Conservation (phyloP, 2,329 filamentous ascomycete genomes). For the Diaporthe sp. region DNA sequence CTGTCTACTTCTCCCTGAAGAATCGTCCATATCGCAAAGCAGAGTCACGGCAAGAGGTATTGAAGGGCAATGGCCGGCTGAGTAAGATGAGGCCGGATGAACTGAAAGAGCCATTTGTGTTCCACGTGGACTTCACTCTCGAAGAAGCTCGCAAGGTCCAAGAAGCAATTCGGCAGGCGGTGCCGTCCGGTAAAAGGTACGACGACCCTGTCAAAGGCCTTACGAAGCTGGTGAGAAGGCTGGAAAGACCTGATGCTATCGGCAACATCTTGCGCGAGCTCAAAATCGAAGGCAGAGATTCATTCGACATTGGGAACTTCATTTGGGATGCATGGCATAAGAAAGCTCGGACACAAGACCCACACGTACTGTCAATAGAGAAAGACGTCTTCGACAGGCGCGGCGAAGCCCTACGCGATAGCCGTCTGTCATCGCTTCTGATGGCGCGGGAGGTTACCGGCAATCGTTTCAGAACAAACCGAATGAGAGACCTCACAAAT, state of each 20-base stretch:
- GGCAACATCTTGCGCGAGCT: not conserved
- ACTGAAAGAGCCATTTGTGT: slow-evolving; percentile 39
- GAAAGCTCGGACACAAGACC: slow-evolving; percentile 41
- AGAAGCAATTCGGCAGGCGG: slow-evolving; percentile 19
- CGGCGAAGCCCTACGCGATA: slow-evolving; percentile 45
- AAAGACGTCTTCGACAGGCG: slow-evolving; percentile 47
- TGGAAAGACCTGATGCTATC: not conserved
- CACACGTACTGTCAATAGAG: slow-evolving; percentile 48
- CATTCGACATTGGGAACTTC: slow-evolving; percentile 52
- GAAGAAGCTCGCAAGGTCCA: slow-evolving; percentile 50
- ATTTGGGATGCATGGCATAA: slow-evolving; percentile 49
- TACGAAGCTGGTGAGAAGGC: slow-evolving; percentile 38
- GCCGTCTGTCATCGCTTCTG: slow-evolving; percentile 56
- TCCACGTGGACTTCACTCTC: slow-evolving; percentile 61
- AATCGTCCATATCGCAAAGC: slow-evolving; percentile 45
- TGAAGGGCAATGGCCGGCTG: slow-evolving; percentile 39
- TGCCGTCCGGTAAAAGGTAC: slow-evolving; percentile 23
- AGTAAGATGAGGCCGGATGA: slow-evolving; percentile 27
- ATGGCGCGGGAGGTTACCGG: slow-evolving; percentile 64
- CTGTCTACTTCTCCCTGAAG: slow-evolving; percentile 30
- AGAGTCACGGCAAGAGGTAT: slow-evolving; percentile 39
- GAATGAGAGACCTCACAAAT: slow-evolving; percentile 59
- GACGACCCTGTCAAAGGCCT: slow-evolving; percentile 40
- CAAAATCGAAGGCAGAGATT: slow-evolving; percentile 43
- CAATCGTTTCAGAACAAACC: slow-evolving; percentile 56